Percentiles rank a stretch among this genome's conserved stretches.
These are phyloP conservation scores for Westerdykella ornata DNA, from an alignment of 2,329 filamentous ascomycete species.

Conservation along the genomic window DNA sequence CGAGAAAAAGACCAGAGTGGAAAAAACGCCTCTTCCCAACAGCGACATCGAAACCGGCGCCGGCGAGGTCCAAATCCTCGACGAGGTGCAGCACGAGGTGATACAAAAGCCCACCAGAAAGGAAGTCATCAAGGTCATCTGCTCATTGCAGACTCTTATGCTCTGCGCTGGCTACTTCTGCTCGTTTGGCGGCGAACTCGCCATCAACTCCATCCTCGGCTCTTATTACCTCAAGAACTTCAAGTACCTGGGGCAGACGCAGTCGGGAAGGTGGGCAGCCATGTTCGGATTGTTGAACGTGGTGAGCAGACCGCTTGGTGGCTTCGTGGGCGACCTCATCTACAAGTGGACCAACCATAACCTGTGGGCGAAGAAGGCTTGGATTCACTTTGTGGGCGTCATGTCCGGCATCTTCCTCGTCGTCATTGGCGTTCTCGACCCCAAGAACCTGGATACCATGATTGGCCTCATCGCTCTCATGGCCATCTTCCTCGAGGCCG, in stretches of 20 bases:
- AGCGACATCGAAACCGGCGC: conserved; percentile 44
- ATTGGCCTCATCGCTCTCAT: conserved; percentile 70
- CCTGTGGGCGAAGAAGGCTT: conserved; percentile 60
- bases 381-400: conserved; percentile 52
- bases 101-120: conserved; percentile 54
- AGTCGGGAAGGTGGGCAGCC: conserved; percentile 56
- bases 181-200: conserved; percentile 55
- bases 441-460: conserved; percentile 57
- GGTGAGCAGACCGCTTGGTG: conserved; percentile 59
- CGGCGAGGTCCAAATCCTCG: conserved; percentile 48
- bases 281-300: conserved; percentile 73
- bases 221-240: conserved; percentile 55
- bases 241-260: conserved; percentile 48
- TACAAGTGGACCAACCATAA: conserved; percentile 46
- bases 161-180: conserved; percentile 52
- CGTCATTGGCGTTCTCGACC: conserved; percentile 58
- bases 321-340: conserved; percentile 52
- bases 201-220: conserved; percentile 56
- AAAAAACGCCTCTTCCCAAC: conserved; percentile 3
- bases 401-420: conserved; percentile 55
- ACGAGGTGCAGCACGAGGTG: conserved; percentile 54
- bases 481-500: conserved; percentile 76
- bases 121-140: conserved; percentile 55
- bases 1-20: conserved; percentile 25
- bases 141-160: conserved; percentile 51